These are phyloP conservation scores for Spongiforma sp. DNA, from an alignment of 1,284 basidiomycete genomes.

Conservation along the genomic window DNA sequence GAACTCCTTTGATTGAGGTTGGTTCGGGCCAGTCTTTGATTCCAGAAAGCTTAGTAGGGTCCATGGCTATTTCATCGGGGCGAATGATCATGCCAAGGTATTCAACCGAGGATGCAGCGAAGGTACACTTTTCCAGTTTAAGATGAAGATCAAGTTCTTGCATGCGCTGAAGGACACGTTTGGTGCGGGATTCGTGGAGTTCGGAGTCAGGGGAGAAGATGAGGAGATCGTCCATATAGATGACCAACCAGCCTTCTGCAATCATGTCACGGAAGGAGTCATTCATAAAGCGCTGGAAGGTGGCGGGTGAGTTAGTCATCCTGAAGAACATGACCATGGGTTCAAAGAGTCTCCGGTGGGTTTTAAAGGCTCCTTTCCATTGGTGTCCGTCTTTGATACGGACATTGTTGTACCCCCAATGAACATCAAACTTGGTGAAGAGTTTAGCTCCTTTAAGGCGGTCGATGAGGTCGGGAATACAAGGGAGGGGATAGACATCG, in stretches of 20 bases:
- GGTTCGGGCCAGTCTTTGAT: not conserved
- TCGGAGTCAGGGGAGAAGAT: not conserved
- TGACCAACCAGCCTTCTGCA: not conserved
- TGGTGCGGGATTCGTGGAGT: constrained; percentile 19
- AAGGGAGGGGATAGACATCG: constrained; percentile 22
- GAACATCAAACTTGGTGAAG: constrained; percentile 14
- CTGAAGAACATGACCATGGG: not conserved
- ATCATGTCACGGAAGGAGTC: not conserved
- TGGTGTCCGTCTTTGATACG: constrained; percentile 29
- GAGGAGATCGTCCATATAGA: not conserved
- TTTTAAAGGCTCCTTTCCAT: constrained; percentile 12
- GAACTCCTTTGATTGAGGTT: not conserved
- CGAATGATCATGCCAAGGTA: not conserved
- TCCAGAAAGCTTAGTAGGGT: not conserved
- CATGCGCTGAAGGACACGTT: constrained; percentile 31
- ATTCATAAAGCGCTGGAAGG: not conserved
- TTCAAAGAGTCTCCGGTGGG: not conserved
- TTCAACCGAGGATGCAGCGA: not conserved
- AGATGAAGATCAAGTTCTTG: not conserved
- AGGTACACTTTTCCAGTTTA: not conserved
- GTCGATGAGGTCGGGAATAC: constrained; percentile 36
- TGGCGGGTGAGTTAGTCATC: not conserved
- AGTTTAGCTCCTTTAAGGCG: no score
- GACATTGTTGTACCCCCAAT: constrained; percentile 9
- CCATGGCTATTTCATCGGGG: not conserved